These are phyloP conservation scores for Polytrichum commune DNA, from an alignment of 225 moss, liverwort and hornwort genomes.

Conservation along the genomic window DNA sequence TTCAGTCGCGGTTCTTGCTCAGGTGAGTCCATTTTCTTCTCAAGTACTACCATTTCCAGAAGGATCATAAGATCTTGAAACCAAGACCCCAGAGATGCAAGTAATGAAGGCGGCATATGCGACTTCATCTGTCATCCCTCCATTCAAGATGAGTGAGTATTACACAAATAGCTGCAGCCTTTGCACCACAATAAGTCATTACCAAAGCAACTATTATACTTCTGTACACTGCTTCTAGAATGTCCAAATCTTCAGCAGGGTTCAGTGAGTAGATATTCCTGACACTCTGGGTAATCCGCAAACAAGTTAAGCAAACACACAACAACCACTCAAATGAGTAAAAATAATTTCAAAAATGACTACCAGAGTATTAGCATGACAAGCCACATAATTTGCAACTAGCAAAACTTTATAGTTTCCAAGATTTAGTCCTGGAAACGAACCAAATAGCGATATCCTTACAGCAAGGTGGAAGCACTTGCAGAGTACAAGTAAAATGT, in stretches of 20 bases:
- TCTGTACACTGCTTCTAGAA: background rate
- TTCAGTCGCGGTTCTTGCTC: constrained; percentile 81
- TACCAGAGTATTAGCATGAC: no score
- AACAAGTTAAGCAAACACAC: no score
- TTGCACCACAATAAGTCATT: constrained; percentile 2
- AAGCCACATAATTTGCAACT: no score
- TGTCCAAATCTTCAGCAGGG: background rate
- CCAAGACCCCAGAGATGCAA: constrained; percentile 64
- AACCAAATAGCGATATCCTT: constrained; percentile 23
- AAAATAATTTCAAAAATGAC: no score
- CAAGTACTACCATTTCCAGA: constrained; percentile 68
- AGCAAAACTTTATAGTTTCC: no score
- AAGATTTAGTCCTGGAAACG: no score
- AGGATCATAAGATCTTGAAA: constrained; percentile 87
- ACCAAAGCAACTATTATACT: background rate
- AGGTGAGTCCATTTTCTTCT: constrained; percentile 76
- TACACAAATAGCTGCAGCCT: constrained; percentile 18
- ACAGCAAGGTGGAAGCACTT: constrained; percentile 88
- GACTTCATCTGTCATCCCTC: constrained; percentile 89
- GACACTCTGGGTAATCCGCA: no score
- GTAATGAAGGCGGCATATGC: constrained; percentile 80
- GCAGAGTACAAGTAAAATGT: constrained; percentile 84
- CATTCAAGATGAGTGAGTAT: constrained; percentile 36
- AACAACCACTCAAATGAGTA: no score
- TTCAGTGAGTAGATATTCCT: background rate